Percentiles rank a stretch among this genome's conserved stretches.
Evolutionary conservation across 2,329 filamentous ascomycete species (phyloP).

Genomic region (Diplocarpon rosae): DNA sequence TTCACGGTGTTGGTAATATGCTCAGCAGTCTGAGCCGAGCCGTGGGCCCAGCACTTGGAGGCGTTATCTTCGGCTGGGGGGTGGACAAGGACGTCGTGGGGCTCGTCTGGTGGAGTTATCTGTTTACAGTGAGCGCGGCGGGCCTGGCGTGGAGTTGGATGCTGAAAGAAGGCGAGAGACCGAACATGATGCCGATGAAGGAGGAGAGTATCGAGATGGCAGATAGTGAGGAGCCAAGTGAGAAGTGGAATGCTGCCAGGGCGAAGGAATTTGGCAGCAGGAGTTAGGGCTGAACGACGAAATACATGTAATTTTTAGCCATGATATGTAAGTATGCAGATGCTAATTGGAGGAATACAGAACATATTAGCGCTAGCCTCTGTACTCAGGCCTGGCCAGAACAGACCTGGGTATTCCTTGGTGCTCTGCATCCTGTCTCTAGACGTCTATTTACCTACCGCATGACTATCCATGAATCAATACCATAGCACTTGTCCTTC

Average conservation of each 20-base stretch:
- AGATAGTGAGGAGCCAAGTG: neutral
- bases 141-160: slow-evolving; percentile 18
- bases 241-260: neutral
- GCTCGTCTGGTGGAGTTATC: slow-evolving; percentile 23
- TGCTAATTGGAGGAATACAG: too few species aligned
- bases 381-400: too few species aligned
- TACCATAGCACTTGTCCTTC: too few species aligned
- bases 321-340: neutral
- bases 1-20: slow-evolving; percentile 42
- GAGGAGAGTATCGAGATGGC: slow-evolving; percentile 5
- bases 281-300: too few species aligned
- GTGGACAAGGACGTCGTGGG: slow-evolving; percentile 24
- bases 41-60: slow-evolving; percentile 39
- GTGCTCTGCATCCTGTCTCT: too few species aligned
- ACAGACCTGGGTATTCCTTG: too few species aligned
- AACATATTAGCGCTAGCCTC: too few species aligned
- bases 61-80: slow-evolving; percentile 25
- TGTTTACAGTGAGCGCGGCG: slow-evolving; percentile 31
- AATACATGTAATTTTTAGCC: neutral
- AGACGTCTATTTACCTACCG: too few species aligned
- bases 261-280: neutral
- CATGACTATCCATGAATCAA: too few species aligned
- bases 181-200: slow-evolving; percentile 1
- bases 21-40: slow-evolving; percentile 37
- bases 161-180: slow-evolving; percentile 13